Evolutionary conservation across 306 rosid genomes (phyloP), one percentile per base, ranked within the genome.

Genomic region (Rosa persica): DNA sequence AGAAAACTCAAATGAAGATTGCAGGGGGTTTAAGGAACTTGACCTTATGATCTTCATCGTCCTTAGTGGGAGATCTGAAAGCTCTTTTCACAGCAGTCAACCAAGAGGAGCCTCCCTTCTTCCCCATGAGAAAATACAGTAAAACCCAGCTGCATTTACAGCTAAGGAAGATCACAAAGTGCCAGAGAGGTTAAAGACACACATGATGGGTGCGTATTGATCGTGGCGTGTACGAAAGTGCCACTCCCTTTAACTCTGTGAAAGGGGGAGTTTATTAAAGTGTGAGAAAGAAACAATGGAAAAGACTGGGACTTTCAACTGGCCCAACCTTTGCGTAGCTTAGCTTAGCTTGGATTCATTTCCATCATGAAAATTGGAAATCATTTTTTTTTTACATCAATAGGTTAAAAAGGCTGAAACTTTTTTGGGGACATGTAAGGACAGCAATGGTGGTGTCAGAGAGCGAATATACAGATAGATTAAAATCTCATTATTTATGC

Each of bases 31-130:
- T 8, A 4, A 39, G 5, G 30, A 15, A 44, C 17, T 23, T 69
- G 73, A 91, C 98, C 96, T 95, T 95, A 6, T 62, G 69, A 58
- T 92, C 96, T 70, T 95, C 98, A 46, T 95, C 98, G 57, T 91
- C 97, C 85, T 95, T 95, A 27, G 98, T 87, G 7, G 99, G 99
- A 90, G 99, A 93, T 91, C 99, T 91, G 87, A 95, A 95, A 61
- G 98, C 99, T 47, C 99, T 91, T 95, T 95, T 95, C 51, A 95
- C 99, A 74, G 98, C 99, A 42, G 94, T 91, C 85, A 95, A 78
- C 99, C 99, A 95, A 12, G 99, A 95, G 54, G 84, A 74, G 73
- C 94, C 81, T 77, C 93, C 98, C 76, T 90, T 93, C 97, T 91
- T 95, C 88, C 99, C 98, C 99, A 95, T 94, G 81, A 75, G 73